These are phyloP conservation scores for Sclerotinia subarctica DNA, from an alignment of 2,329 filamentous ascomycete genomes.

Conservation along the genomic window DNA sequence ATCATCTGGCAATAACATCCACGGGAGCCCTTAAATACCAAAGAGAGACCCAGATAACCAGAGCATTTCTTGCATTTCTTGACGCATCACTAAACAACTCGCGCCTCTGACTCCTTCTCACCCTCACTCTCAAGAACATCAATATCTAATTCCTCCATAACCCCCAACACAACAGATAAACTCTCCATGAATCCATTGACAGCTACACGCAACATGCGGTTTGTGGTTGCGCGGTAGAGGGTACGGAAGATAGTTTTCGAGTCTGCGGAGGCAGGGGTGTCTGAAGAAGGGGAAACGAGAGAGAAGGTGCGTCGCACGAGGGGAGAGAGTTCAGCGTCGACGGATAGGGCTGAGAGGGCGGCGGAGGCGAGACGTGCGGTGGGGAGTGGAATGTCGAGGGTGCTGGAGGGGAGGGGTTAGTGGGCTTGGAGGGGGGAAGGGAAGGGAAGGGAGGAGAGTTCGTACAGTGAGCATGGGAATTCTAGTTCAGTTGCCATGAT, in stretches of 20 bases:
- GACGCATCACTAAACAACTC: not conserved
- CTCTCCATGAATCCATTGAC: slow-evolving; percentile 97
- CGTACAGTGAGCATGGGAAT: slow-evolving; percentile 64
- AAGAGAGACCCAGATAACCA: too few relatives aligned
- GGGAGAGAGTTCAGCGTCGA: slow-evolving; percentile 86
- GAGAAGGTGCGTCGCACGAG: slow-evolving; percentile 72
- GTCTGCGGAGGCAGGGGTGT: not conserved
- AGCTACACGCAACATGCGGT: slow-evolving; percentile 92
- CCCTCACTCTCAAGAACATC: slow-evolving; percentile 61
- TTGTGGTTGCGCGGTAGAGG: slow-evolving; percentile 79
- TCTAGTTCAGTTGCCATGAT: slow-evolving; percentile 41
- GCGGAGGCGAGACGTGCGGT: slow-evolving; percentile 72
- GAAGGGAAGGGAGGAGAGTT: slow-evolving; percentile 22
- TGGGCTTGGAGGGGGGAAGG: not conserved
- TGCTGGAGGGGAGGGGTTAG: slow-evolving; percentile 23
- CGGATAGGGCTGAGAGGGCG: slow-evolving; percentile 71
- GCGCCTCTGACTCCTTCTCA: not conserved
- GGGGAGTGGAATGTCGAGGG: slow-evolving; percentile 62
- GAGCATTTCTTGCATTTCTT: too few relatives aligned
- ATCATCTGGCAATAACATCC: too few relatives aligned
- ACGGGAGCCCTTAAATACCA: too few relatives aligned
- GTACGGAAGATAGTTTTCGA: slow-evolving; percentile 26
- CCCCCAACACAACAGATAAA: slow-evolving; percentile 75
- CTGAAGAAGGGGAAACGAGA: slow-evolving; percentile 43
- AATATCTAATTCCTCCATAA: slow-evolving; percentile 86